Conservation (phyloP, 2,329 filamentous ascomycete genomes). For the Triangularia setosa region DNA sequence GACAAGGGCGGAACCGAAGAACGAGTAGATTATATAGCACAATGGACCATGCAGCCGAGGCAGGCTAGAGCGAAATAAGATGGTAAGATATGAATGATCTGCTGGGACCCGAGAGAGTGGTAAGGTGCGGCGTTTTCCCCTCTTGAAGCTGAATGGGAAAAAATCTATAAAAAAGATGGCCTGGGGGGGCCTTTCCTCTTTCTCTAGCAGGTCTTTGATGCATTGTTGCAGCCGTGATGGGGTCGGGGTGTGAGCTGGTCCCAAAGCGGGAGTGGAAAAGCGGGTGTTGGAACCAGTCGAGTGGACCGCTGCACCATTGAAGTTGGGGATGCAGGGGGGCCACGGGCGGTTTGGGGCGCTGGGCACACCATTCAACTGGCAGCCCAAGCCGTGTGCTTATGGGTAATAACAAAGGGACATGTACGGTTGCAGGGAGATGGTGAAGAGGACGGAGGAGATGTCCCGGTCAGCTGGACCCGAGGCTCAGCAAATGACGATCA, state of each 20-base stretch:
- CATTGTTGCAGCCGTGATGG: neutral
- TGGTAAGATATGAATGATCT: neutral
- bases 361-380: neutral
- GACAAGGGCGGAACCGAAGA: neutral
- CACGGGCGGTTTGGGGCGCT: neutral
- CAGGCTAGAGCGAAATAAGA: neutral
- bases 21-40: constrained; percentile 2
- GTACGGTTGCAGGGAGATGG: neutral
- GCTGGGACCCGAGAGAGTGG: constrained; percentile 17
- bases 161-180: neutral
- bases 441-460: neutral
- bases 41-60: neutral
- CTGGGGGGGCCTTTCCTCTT: neutral
- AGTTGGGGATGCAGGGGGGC: neutral
- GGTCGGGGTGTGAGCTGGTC: neutral
- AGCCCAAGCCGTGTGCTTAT: neutral
- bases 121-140: constrained; percentile 9
- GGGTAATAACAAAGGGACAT: neutral
- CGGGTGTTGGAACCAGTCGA: neutral
- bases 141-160: neutral
- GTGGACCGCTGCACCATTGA: no score
- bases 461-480: neutral
- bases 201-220: neutral
- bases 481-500: neutral
- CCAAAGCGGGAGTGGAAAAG: constrained; percentile 10